These are phyloP conservation scores for Agaricales sp. DNA, from an alignment of 1,284 basidiomycete genomes.

Conservation along the genomic window DNA sequence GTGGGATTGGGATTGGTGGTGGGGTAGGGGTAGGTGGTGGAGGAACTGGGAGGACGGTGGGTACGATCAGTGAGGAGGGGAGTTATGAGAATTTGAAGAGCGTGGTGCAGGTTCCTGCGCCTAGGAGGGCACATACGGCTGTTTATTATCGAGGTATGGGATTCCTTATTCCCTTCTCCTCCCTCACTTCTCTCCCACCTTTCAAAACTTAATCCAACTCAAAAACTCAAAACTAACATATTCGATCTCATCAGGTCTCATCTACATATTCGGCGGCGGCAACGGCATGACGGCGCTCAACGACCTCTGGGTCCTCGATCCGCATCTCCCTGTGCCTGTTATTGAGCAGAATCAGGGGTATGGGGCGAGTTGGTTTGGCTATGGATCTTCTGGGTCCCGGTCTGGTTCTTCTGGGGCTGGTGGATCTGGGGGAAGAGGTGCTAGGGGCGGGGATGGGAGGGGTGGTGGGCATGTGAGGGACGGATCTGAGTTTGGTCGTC, in stretches of 20 bases:
- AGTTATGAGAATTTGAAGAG: constrained; percentile 2
- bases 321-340: constrained; percentile 24
- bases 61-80: constrained; percentile 13
- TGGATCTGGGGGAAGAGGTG: too few relatives aligned
- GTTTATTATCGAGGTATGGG: constrained; percentile 63
- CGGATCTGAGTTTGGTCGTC: background rate
- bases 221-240: too few relatives aligned
- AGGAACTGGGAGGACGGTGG: constrained; percentile 27
- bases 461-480: background rate
- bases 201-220: too few relatives aligned
- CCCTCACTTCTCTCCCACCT: too few relatives aligned
- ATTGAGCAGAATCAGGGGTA: background rate
- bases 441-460: constrained; percentile 1
- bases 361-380: too few relatives aligned
- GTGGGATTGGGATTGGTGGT: too few relatives aligned
- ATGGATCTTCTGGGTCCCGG: too few relatives aligned
- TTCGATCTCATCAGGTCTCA: too few relatives aligned
- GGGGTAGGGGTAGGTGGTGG: too few relatives aligned
- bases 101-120: constrained; percentile 37
- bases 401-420: too few relatives aligned
- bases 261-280: constrained; percentile 89
- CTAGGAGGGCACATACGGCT: constrained; percentile 81
- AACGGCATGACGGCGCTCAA: constrained; percentile 84
- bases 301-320: constrained; percentile 84
- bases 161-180: too few relatives aligned